Percentiles rank a stretch among this genome's conserved stretches.
phyloP scores from a whole-genome alignment of 257 asterid species.

The Solanum pimpinellifolium region DNA sequence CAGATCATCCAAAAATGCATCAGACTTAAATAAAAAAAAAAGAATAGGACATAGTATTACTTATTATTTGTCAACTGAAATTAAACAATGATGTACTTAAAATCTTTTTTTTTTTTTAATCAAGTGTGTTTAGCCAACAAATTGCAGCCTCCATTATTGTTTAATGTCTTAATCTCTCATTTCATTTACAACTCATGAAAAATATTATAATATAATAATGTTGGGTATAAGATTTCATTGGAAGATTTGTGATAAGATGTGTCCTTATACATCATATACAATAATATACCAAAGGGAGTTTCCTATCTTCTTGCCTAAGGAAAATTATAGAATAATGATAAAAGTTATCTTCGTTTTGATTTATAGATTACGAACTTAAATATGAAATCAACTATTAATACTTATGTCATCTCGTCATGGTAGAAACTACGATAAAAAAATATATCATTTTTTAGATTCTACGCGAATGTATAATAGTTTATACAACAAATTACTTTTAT shows the following conservation, averaged over 20 bases:
- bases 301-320: not conserved
- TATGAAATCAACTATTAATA: rapidly evolving
- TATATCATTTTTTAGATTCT: rapidly evolving
- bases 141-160: not conserved
- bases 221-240: not conserved
- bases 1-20: not conserved
- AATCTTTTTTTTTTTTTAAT: not conserved
- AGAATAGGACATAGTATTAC: not conserved
- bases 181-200: not conserved
- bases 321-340: not conserved
- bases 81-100: not conserved
- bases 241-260: not conserved
- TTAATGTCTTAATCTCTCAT: not conserved
- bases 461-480: rapidly evolving
- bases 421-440: not conserved
- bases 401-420: rapidly evolving
- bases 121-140: not conserved
- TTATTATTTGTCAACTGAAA: not conserved
- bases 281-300: not conserved
- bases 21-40: not conserved
- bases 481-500: no score
- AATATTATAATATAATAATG: not conserved
- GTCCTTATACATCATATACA: not conserved
- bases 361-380: not conserved
- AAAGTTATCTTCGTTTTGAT: not conserved